These are phyloP conservation scores for Stenogyne calaminthoides DNA, from an alignment of 305 asterid species.

Conservation along the genomic window DNA sequence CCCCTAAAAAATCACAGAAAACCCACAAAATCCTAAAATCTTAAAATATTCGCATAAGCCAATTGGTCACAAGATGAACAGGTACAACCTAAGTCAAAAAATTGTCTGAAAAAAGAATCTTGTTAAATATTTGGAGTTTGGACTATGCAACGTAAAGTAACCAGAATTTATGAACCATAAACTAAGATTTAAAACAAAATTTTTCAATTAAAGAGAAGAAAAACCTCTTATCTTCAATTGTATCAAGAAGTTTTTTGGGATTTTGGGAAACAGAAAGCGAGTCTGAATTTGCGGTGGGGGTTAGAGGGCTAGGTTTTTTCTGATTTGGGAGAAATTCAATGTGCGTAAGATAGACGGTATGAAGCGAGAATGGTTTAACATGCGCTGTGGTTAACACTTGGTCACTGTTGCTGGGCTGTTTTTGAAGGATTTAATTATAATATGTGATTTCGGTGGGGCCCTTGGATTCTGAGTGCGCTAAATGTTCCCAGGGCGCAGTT, in stretches of 20 bases:
- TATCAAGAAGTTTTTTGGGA: constrained; percentile 31
- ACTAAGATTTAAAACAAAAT: neutral
- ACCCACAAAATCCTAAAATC: no score
- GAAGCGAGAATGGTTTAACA: neutral
- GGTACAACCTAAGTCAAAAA: no score
- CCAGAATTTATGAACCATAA: constrained; percentile 22
- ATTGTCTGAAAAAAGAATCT: no score
- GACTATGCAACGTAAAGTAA: constrained; percentile 9
- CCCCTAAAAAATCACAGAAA: no score
- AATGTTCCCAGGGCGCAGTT: constrained; percentile 25
- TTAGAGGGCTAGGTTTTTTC: constrained; percentile 43
- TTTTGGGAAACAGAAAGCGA: constrained; percentile 31
- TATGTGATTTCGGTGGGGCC: constrained; percentile 29
- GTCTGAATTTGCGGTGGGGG: constrained; percentile 30
- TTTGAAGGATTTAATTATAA: constrained; percentile 7
- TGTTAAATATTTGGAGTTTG: no score
- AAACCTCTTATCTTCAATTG: constrained; percentile 37
- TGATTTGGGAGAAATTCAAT: constrained; percentile 43
- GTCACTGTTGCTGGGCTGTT: constrained; percentile 36
- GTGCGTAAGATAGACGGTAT: constrained; percentile 39
- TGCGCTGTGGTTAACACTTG: constrained; percentile 32
- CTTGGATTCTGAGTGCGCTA: neutral
- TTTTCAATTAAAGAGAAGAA: neutral
- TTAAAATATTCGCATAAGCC: no score
- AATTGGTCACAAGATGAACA: no score